Base-by-base conservation (phyloP, 73 alveolate genomes). In the Paramecium primaurelia region DNA sequence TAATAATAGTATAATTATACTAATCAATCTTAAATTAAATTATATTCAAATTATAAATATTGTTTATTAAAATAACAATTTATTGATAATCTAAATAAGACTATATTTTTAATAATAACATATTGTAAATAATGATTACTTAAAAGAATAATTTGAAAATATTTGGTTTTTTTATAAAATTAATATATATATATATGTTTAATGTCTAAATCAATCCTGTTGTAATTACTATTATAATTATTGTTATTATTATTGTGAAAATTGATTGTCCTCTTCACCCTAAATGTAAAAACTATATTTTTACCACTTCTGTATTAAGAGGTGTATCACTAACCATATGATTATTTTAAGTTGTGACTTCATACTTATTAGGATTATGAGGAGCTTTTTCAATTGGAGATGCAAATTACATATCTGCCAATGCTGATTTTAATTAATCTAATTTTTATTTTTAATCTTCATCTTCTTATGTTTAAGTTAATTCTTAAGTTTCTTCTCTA, bases 311-410 rank as follows among this genome's bases (percentile, higher is more conserved):
- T 45, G 94, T 89, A 73, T 89, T 89, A 26, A 89, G 75, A 38
- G 94, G 94, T 44, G 94, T 89, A 71, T 89, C 94, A 89, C 94
- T 89, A 22, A 89, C 94, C 38, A 59, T 47, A 49, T 71, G 88
- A 51, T 89, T 89, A 9, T 77, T 83, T 89, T 89, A 54, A 6
- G 94, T 89, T 16, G 94, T 89, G 32, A 89, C 28, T 45, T 89
- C 94, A 28, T 89, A 71, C 32, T 89, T 89, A 71, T 89, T 85
- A 6, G 94, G 94, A 47, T 89, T 89, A 71, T 89, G 94, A 32
- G 94, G 94, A 71, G 94, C 92, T 54, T 89, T 89, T n/a, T 77
- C 77, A 12, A 25, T 25, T 59, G 94, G 94, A 12, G 68, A 47
- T 16, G 71, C 45, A 25, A 89, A 73, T 37, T 73, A 40, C 88